phyloP scores from a whole-genome alignment of 768 basidiomycete species.

The Lactarius deliciosus region DNA sequence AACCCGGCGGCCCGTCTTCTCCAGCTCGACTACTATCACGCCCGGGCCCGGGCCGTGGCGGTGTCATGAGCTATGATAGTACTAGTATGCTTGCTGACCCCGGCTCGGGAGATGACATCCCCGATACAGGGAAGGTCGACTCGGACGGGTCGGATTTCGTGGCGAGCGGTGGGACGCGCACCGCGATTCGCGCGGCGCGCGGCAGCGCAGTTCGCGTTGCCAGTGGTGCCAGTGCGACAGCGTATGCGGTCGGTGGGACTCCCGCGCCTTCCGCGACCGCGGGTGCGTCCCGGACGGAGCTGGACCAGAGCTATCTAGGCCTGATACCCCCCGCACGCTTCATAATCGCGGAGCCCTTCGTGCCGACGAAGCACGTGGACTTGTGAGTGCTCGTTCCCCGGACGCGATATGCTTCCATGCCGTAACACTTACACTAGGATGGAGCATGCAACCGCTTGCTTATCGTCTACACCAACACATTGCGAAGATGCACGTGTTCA shows the following conservation, averaged over 20 bases:
- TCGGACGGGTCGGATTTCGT: constrained; percentile 84
- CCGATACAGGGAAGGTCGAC: constrained; percentile 77
- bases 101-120: constrained; percentile 77
- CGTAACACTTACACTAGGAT: too few relatives aligned
- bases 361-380: constrained; percentile 67
- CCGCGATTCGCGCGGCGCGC: constrained; percentile 44
- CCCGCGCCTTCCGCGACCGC: constrained; percentile 33
- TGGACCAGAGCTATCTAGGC: constrained; percentile 90
- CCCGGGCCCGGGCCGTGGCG: too few relatives aligned
- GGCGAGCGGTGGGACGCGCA: constrained; percentile 60
- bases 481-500: too few relatives aligned
- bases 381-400: too few relatives aligned
- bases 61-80: constrained; percentile 80
- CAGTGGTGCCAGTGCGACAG: constrained; percentile 50
- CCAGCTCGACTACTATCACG: too few relatives aligned
- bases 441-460: too few relatives aligned
- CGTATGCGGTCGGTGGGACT: constrained; percentile 44
- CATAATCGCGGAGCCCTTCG: constrained; percentile 58
- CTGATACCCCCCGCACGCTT: constrained; percentile 78
- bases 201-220: constrained; percentile 11
- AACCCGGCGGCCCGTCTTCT: too few relatives aligned
- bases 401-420: too few relatives aligned
- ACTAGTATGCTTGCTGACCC: too few relatives aligned
- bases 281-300: constrained; percentile 43
- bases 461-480: too few relatives aligned